Base-by-base conservation (phyloP, 2,329 filamentous ascomycete genomes). In the Alternaria burnsii region DNA sequence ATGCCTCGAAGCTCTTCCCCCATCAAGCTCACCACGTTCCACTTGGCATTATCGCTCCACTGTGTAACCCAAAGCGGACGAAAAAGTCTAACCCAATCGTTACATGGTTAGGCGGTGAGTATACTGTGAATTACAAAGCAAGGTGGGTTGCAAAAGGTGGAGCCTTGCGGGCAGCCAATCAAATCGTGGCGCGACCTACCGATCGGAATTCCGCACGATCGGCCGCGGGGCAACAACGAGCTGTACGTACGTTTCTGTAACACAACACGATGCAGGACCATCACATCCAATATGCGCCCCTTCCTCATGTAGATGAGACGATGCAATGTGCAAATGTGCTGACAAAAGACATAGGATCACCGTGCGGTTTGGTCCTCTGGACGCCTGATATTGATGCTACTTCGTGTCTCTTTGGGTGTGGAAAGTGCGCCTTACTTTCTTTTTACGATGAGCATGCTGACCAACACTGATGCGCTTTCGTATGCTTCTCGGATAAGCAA, bases 361-460 rank as follows among this genome's bases (percentile, higher is more conserved):
- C 52, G 52, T 44, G 28, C 52, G 52, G 16, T 54, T 54, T 54
- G 6, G 41, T 34, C 52, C 52, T 26, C n/a, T n/a, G 52, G 36
- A 20, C n/a, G 34, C 24, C n/a, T 32, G n/a, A 41, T 24, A 36
- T 22, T 18, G 44, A 16, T 22, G 9, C n/a, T 30, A 10, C 12
- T 11, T 24, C 7, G 12, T 12, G 16, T 18, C 12, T 11, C 30
- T 34, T 18, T n/a, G 28, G 6, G 7, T 9, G 12, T 34, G 46
- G 18, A 48, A 48, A 48, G 46, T 36, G 28, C 5, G 30, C 30
- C 30, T 48, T 11, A 14, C 11, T 34, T 48, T 48, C 46, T 34
- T 48, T 24, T 14, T 36, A 34, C 46, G 12, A n/a, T n/a, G n/a
- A n/a, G n/a, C n/a, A n/a, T n/a, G n/a, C n/a, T n/a, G n/a, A n/a